A percentile compares a stretch with the other conserved stretches of the same genome.
Evolutionary conservation across 768 basidiomycete species (phyloP).

Genomic region (Lactarius hengduanensis): DNA sequence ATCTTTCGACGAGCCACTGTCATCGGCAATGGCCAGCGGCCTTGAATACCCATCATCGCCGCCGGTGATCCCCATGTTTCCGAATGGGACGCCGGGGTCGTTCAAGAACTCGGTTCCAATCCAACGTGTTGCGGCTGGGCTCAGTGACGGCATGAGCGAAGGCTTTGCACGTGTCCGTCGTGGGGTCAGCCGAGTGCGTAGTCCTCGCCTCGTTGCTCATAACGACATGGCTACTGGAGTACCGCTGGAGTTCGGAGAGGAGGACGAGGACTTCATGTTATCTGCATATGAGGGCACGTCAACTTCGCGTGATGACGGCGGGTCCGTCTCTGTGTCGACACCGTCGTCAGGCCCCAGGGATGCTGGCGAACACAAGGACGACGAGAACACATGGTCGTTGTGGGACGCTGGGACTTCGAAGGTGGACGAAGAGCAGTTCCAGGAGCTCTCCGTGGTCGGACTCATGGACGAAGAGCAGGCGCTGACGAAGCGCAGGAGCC

Average conservation of each 20-base stretch:
- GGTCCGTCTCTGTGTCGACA: conserved; percentile 40
- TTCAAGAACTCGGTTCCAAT: conserved; percentile 55
- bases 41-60: conserved; percentile 48
- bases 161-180: conserved; percentile 58
- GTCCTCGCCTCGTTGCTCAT: conserved; percentile 40
- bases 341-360: conserved; percentile 40
- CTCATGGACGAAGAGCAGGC: conserved; percentile 39
- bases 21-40: conserved; percentile 65
- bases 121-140: conserved; percentile 47
- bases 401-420: conserved; percentile 37
- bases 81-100: conserved; percentile 58
- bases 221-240: conserved; percentile 37
- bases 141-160: conserved; percentile 57
- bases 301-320: conserved; percentile 32
- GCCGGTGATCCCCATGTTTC: conserved; percentile 72
- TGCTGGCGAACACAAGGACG: conserved; percentile 30
- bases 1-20: conserved; percentile 77
- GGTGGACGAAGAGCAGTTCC: conserved; percentile 36
- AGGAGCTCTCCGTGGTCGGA: conserved; percentile 37
- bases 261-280: conserved; percentile 59
- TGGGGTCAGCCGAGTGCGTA: conserved; percentile 53
- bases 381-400: conserved; percentile 32
- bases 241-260: conserved; percentile 62
- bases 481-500: conserved; percentile 25
- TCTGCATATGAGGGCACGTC: conserved; percentile 29